phyloP scores from a whole-genome alignment of 768 basidiomycete genomes.

The Hortiboletus campestris region DNA sequence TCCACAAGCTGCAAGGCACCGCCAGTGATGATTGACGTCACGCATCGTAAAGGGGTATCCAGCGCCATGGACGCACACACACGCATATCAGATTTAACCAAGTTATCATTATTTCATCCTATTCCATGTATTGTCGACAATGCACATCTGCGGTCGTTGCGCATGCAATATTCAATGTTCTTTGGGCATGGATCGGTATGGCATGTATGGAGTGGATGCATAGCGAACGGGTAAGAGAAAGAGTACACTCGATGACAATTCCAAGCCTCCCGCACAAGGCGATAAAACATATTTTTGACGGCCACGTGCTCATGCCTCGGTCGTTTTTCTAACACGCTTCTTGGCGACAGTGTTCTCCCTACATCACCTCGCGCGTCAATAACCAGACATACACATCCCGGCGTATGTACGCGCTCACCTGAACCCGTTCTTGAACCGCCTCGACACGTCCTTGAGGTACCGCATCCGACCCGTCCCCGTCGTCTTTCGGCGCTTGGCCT shows the following conservation, averaged over 20 bases:
- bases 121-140: slow-evolving; percentile 16
- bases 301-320: slow-evolving; percentile 40
- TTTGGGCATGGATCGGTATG: not conserved
- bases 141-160: not conserved
- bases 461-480: slow-evolving; percentile 97
- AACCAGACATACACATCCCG: not conserved
- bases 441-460: slow-evolving; percentile 87
- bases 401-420: slow-evolving; percentile 43
- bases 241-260: slow-evolving; percentile 13
- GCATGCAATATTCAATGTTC: not conserved
- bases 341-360: slow-evolving; percentile 92
- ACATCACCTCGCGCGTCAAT: not conserved
- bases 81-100: not conserved
- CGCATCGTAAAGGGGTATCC: not conserved
- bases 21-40: slow-evolving; percentile 16
- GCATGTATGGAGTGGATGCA: slow-evolving; percentile 24
- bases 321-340: slow-evolving; percentile 67
- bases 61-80: not conserved
- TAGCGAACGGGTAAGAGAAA: slow-evolving; percentile 4
- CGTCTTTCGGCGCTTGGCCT: slow-evolving; percentile 99
- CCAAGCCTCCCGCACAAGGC: not conserved
- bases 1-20: slow-evolving; percentile 41
- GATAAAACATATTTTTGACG: not conserved
- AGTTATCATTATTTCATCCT: slow-evolving; percentile 17
- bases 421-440: slow-evolving; percentile 99